Conservation (phyloP, 306 rosid species). For the Cajanus cajan region DNA sequence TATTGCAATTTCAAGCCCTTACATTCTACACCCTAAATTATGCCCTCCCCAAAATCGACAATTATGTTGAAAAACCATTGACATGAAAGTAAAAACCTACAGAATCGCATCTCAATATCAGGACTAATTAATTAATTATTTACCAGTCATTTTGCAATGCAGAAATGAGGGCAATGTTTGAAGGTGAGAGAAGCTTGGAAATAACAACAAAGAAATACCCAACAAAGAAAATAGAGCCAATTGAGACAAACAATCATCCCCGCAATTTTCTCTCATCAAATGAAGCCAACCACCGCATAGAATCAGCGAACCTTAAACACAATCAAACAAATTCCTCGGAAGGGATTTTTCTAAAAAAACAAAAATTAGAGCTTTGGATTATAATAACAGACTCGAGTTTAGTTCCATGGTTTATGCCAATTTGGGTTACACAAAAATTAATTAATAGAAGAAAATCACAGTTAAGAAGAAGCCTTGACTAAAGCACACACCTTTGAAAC, state of each 20-base stretch:
- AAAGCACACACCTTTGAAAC: background rate
- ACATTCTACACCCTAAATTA: background rate
- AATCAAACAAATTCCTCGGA: background rate
- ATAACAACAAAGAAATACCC: slow-evolving; percentile 54
- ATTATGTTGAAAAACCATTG: background rate
- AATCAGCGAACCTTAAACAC: slow-evolving; percentile 1
- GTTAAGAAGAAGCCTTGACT: background rate
- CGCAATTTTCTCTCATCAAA: slow-evolving; percentile 31
- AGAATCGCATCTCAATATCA: background rate
- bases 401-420: background rate
- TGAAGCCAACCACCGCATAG: slow-evolving; percentile 33
- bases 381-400: background rate
- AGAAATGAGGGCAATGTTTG: slow-evolving; percentile 45
- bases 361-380: background rate
- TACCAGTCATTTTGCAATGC: slow-evolving; percentile 83
- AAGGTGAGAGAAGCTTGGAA: slow-evolving; percentile 72
- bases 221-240: slow-evolving; percentile 52
- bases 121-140: background rate
- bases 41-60: background rate
- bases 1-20: slow-evolving; percentile 6
- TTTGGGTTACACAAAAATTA: background rate
- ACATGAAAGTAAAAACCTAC: background rate
- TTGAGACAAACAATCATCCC: slow-evolving; percentile 53
- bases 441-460: background rate
- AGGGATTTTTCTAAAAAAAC: background rate